Base-by-base conservation (phyloP, 106 monocot genomes). In the Agapanthus africanus region DNA sequence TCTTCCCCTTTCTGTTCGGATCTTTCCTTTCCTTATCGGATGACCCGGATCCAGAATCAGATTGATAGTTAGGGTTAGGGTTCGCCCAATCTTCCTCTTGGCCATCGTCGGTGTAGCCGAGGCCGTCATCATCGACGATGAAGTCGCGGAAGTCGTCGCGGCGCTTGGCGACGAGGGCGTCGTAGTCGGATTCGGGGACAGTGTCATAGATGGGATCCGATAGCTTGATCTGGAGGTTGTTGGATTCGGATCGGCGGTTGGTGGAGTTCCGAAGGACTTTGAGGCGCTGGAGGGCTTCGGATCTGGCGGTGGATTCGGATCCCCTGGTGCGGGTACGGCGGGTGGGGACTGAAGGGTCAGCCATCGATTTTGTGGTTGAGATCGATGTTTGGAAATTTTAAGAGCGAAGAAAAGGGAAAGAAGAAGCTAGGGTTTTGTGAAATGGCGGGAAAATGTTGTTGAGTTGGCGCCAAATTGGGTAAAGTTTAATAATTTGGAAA, bases 21-120 rank as follows among this genome's bases (percentile, higher is more conserved):
- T 16, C 33, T 72, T 15, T 73, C 73, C 31, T 83, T 74, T 28
- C 42, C 18, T 37, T 47, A 47, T 67, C 67, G 41, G 46, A 46
- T 32, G 46, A 42, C 7, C 46, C 41, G 27, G 46, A 42, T 38
- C 28, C 27, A 19, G 25, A 38, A 11, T 84, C 88, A 11, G 85
- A 85, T 18, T 81, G 85, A 11, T 69, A 71, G 1, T 77, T 79
- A 35, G 78, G 37, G 37, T n/a, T 73, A 3, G 75, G 79, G 28
- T 79, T 70, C n/a, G 86, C 68, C 97, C 97, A 97, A 65, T 97
- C 97, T 79, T 89, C 97, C 75, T 97, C 97, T 71, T 77, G 76
- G 30, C 97, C 97, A 34, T 88, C 88, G 57, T 97, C 97, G 25
- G 61, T 74, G 72, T 97, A 97, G 1, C 97, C 97, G n/a, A 97